These are phyloP conservation scores for Phytopythium ostracodes DNA, from an alignment of 352 stramenopile species.

Conservation along the genomic window DNA sequence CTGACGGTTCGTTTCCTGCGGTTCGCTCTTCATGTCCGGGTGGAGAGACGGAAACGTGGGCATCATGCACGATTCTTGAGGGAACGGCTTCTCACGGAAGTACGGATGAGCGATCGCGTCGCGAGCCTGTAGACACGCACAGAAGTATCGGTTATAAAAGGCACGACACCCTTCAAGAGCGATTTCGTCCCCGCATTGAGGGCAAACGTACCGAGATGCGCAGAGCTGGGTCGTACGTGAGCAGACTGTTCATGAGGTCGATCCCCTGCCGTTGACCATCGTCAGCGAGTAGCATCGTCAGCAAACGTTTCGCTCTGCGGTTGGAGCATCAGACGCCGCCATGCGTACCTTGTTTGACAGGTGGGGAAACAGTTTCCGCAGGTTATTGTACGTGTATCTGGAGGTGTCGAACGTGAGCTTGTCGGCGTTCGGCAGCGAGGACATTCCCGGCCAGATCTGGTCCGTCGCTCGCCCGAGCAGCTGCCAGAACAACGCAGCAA, in stretches of 20 bases:
- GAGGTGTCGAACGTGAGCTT: slow-evolving; percentile 33
- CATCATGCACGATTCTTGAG: slow-evolving; percentile 57
- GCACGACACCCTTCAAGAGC: too few relatives aligned
- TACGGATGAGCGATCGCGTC: slow-evolving; percentile 52
- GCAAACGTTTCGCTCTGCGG: too few relatives aligned
- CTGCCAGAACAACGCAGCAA: slow-evolving; percentile 1
- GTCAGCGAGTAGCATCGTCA: background rate
- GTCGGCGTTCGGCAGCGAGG: slow-evolving; percentile 31
- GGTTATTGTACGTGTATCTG: slow-evolving; percentile 32
- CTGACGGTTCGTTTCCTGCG: background rate
- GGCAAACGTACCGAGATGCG: slow-evolving; percentile 39
- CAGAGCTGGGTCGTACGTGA: slow-evolving; percentile 46
- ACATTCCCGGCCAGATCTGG: slow-evolving; percentile 54
- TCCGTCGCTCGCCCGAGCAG: slow-evolving; percentile 60
- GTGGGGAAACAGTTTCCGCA: slow-evolving; percentile 30
- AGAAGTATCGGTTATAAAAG: too few relatives aligned
- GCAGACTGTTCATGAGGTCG: slow-evolving; percentile 40
- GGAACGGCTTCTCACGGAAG: slow-evolving; percentile 62
- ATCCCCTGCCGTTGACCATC: slow-evolving; percentile 28
- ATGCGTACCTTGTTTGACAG: slow-evolving; percentile 27
- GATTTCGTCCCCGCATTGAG: background rate
- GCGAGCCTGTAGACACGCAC: slow-evolving; percentile 23
- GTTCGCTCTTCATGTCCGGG: slow-evolving; percentile 25
- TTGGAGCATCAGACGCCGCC: background rate
- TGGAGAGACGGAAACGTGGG: slow-evolving; percentile 59